A percentile compares a stretch with the other conserved stretches of the same genome.
phyloP scores from a whole-genome alignment of 352 stramenopile species.

The Pythium oligandrum region DNA sequence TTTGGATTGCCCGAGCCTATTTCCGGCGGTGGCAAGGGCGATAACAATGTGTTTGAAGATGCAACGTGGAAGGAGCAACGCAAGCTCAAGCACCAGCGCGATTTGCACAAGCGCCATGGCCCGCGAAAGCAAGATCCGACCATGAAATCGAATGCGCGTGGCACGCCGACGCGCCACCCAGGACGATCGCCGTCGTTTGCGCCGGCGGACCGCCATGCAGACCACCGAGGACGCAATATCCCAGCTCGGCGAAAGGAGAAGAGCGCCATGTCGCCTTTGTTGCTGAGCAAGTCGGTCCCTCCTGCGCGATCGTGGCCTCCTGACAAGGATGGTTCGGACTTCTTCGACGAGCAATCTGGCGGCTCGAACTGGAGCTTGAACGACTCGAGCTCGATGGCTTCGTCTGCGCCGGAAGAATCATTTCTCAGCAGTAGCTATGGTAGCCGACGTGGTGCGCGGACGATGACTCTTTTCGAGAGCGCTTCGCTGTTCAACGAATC shows the following conservation, averaged over 20 bases:
- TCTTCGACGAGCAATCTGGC: slow-evolving; percentile 21
- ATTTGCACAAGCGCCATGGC: slow-evolving; percentile 31
- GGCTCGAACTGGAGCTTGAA: slow-evolving; percentile 22
- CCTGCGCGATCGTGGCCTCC: slow-evolving; percentile 56
- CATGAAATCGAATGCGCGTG: too few relatives aligned
- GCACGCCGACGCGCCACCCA: too few relatives aligned
- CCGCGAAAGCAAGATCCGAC: background rate
- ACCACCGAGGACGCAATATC: slow-evolving; percentile 30
- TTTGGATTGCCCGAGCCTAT: too few relatives aligned
- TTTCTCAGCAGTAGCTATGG: slow-evolving; percentile 21
- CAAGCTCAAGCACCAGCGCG: slow-evolving; percentile 67
- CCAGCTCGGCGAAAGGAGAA: slow-evolving; percentile 24
- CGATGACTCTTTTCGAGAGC: slow-evolving; percentile 79
- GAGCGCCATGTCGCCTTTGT: slow-evolving; percentile 1
- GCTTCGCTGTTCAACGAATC: slow-evolving; percentile 74
- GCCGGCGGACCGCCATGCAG: slow-evolving; percentile 12
- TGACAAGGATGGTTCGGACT: slow-evolving; percentile 7
- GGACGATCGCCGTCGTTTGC: slow-evolving; percentile 9
- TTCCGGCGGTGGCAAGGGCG: too few relatives aligned
- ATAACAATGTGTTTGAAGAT: slow-evolving; percentile 6
- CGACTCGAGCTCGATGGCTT: slow-evolving; percentile 18
- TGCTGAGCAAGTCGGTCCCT: slow-evolving; percentile 44
- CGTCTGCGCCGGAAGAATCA: slow-evolving; percentile 40
- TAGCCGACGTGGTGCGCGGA: slow-evolving; percentile 39
- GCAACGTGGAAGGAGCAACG: slow-evolving; percentile 51